Percentiles rank a stretch among this genome's conserved stretches.
These are phyloP conservation scores for Saccharomyces hybrid DNA, from an alignment of 1,139 yeast genomes.

Conservation along the genomic window DNA sequence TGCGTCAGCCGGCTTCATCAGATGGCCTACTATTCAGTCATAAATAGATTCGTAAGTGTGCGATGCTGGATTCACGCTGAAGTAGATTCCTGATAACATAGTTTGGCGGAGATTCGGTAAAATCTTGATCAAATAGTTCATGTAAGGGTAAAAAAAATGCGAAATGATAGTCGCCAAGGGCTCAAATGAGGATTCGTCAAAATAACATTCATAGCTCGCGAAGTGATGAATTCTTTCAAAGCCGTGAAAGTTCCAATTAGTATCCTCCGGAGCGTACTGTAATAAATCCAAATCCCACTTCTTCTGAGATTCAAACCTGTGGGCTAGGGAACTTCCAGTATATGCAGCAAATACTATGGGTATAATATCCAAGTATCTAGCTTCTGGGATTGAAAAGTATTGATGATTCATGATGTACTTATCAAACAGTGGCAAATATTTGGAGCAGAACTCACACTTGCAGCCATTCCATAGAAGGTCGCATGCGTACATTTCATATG, in stretches of 20 bases:
- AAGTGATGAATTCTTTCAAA: constrained; percentile 34
- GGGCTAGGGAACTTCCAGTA: constrained; percentile 40
- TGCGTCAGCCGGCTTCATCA: no score
- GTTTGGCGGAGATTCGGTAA: constrained; percentile 27
- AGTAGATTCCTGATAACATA: constrained; percentile 26
- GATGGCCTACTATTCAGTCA: constrained; percentile 8
- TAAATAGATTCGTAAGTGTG: constrained; percentile 16
- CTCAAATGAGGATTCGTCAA: constrained; percentile 30
- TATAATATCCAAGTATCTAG: constrained; percentile 51
- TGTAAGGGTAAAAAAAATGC: constrained; percentile 38
- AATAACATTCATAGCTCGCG: constrained; percentile 32
- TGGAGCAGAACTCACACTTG: constrained; percentile 48
- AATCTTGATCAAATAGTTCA: constrained; percentile 24
- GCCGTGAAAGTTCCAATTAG: constrained; percentile 40
- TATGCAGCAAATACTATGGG: constrained; percentile 50
- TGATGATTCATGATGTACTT: constrained; percentile 55
- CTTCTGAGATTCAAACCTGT: constrained; percentile 28
- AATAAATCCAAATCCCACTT: constrained; percentile 29
- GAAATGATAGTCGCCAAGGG: constrained; percentile 30
- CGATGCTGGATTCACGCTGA: constrained; percentile 13
- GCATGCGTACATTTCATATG: constrained; percentile 64
- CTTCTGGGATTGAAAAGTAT: constrained; percentile 41
- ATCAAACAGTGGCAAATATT: constrained; percentile 46
- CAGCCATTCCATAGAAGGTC: constrained; percentile 74
- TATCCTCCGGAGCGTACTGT: constrained; percentile 29